Base-by-base conservation (phyloP, 305 asterid genomes). In the Fraxinus platypoda region DNA sequence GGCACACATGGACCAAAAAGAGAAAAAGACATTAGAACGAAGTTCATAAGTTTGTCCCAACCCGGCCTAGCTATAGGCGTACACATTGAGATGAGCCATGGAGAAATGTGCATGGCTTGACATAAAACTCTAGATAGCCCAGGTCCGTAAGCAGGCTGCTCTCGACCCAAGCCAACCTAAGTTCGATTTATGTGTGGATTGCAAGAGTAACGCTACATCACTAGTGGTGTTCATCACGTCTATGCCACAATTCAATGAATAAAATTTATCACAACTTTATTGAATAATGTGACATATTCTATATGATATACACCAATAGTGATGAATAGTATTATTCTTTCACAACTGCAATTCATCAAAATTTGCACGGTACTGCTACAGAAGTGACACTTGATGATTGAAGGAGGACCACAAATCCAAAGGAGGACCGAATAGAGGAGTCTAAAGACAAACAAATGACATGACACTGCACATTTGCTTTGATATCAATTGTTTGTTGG, bases 331-430 rank as follows among this genome's bases (percentile, higher is more conserved):
- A 1, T 54, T 52, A 49, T 49, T 49, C 59, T 49, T 49, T 15
- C 21, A 17, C 19, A 17, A 15, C 59, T 17, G 15, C 72, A 23
- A 66, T 8, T 28, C 74, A 3, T 28, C 7, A 33, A 68, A 26
- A 11, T 30, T 8, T 71, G 43, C 76, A 31, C 43, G 23, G 76
- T 31, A 6, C 13, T 71, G 76, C 26, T 33, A 71, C 76, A 71
- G 43, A 31, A 30, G 76, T 30, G 76, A 71, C 46, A 6, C 76
- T 71, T 71, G 76, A 71, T 71, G 76, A 33, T 71, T 71, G 76
- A 71, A 31, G 75, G 23, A 71, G 76, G 76, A 71, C 46, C 76
- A 71, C 46, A 30, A 68, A 15, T 71, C 76, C 43, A 30, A 70
- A 71, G 8, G 35, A 71, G 43, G 46, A 71, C 43, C 43, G 26